phyloP scores from a whole-genome alignment of 257 asterid species.

The Nicotiana sylvestris region DNA sequence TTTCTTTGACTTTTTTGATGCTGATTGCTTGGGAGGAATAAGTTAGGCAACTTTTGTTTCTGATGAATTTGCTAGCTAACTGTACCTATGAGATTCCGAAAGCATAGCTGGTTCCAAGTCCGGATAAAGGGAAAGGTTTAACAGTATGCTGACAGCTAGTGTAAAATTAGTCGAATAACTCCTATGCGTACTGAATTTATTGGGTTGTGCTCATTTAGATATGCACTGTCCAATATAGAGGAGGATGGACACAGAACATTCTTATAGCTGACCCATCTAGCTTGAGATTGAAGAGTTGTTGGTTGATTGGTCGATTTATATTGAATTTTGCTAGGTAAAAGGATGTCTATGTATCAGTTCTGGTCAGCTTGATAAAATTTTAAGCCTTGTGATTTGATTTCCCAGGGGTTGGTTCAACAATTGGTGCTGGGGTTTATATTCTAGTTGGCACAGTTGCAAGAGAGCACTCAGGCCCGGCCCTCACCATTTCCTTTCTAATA shows the following conservation, averaged over 20 bases:
- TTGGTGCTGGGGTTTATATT: constrained; percentile 95
- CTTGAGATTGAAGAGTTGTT: background rate
- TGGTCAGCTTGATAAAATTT: background rate
- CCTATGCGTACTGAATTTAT: background rate
- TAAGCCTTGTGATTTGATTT: constrained; percentile 12
- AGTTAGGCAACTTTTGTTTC: background rate
- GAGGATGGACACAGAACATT: background rate
- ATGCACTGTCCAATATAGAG: background rate
- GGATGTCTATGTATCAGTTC: background rate
- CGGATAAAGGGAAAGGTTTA: background rate
- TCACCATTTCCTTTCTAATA: constrained; percentile 76
- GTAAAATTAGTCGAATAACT: background rate
- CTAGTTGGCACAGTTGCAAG: constrained; percentile 96
- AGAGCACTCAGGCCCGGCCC: constrained; percentile 96
- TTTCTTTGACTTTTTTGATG: background rate
- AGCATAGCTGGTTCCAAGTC: background rate
- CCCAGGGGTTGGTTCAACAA: constrained; percentile 91
- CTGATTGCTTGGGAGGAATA: background rate
- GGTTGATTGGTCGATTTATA: background rate
- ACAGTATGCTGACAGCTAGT: background rate
- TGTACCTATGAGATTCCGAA: background rate
- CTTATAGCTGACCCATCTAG: background rate
- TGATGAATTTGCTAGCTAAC: background rate
- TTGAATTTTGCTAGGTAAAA: background rate
- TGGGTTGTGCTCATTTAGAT: background rate